Percentiles rank a stretch among this genome's conserved stretches.
phyloP scores from a whole-genome alignment of 331 rosid genomes.

The Pyracantha coccinea region DNA sequence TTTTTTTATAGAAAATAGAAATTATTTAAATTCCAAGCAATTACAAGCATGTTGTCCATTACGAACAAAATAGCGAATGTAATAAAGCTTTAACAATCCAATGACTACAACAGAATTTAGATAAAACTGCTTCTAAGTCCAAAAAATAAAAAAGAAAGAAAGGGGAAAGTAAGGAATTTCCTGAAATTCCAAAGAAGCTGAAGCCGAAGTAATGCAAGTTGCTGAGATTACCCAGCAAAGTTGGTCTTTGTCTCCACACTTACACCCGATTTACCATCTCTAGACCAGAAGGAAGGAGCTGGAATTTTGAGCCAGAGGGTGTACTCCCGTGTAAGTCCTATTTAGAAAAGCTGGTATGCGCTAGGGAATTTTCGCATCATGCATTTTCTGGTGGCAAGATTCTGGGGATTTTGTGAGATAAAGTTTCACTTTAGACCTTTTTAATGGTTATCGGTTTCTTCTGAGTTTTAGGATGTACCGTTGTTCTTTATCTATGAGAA shows the following conservation, averaged over 20 bases:
- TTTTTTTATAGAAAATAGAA: neutral
- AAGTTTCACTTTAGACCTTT: neutral
- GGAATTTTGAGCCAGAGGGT: neutral
- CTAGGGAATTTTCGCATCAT: neutral
- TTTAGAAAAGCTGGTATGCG: neutral
- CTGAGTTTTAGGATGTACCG: neutral
- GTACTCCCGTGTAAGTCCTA: neutral
- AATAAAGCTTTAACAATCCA: neutral
- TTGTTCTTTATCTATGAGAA: neutral
- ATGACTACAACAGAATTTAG: neutral
- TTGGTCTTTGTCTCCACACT: neutral
- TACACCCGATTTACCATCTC: neutral
- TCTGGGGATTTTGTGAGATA: neutral
- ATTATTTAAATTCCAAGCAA: neutral
- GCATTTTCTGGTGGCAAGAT: neutral
- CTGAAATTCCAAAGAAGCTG: neutral
- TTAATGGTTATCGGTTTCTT: neutral
- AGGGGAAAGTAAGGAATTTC: neutral
- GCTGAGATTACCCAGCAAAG: neutral
- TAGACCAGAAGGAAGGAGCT: neutral
- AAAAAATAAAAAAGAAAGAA: neutral
- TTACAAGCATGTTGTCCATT: neutral
- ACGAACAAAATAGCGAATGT: neutral
- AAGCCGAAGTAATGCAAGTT: neutral
- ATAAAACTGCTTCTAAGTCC: neutral